Evolutionary conservation across 1,139 yeast species (phyloP), one percentile per base, ranked within the genome.

Genomic region (Geotrichum reessii): DNA sequence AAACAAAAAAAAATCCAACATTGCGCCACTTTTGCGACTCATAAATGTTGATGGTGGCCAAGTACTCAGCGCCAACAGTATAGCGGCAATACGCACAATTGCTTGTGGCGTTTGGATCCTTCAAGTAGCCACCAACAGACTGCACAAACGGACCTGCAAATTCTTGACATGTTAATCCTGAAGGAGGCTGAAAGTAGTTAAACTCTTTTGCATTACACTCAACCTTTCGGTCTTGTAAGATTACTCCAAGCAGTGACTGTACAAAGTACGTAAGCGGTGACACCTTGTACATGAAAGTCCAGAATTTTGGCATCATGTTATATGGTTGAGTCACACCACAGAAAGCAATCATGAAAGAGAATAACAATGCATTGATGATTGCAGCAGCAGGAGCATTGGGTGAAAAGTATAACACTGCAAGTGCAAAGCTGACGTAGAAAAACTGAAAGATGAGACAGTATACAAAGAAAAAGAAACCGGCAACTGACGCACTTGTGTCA

Each of bases 1-100:
- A 85, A 12, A 74, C 85, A 74, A 80, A 80, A 63, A 76, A 75
- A 61, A 86, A 75, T 22, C 91, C 91, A 60, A 85, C 62, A 67
- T 85, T 84, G 75, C 90, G 80, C 88, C 89, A 84, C 66, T 81
- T 76, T 66, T 79, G 70, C 28, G 62, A 62, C 69, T 78, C 77
- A 28, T 71, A 69, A 61, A 77, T 75, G 60, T 75, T 75, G 63
- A 73, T 72, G 56, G 75, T 73, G 11, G 65, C 68, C 54, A 78
- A 73, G 68, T 75, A 79, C 50, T 78, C 71, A 64, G 77, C 79
- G 58, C 76, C 80, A 52, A 70, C 69, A 9, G 75, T 68, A 68
- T 73, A 77, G 54, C 77, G 74, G 67, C 86, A 82, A 67, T 74
- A 81, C 31, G 72, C 65, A 67, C 86, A 82, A 48, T 65, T 58